Conservation (phyloP, 441 rosid species). For the Codiaeum variegatum region DNA sequence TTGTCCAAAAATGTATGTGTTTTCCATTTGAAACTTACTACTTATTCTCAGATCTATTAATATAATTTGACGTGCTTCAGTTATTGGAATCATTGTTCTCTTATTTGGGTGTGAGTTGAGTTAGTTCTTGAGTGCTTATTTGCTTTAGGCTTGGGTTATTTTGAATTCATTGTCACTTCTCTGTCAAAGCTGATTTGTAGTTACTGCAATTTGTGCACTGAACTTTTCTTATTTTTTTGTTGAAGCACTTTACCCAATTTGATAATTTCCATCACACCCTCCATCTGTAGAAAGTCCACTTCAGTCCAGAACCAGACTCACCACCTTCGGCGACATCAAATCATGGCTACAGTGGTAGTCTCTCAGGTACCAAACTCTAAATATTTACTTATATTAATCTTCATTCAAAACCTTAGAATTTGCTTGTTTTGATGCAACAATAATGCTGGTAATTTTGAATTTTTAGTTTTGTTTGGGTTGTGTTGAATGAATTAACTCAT, state of each 20-base stretch:
- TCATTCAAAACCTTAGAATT: too few species aligned
- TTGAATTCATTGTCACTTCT: background rate
- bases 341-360: too few species aligned
- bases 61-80: background rate
- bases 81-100: background rate
- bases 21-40: background rate
- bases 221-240: background rate
- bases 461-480: too few species aligned
- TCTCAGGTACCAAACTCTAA: too few species aligned
- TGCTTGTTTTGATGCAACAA: too few species aligned
- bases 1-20: conserved; percentile 8
- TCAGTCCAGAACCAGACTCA: too few species aligned
- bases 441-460: too few species aligned
- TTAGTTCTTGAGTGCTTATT: background rate
- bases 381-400: too few species aligned
- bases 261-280: too few species aligned
- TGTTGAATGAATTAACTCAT: too few species aligned
- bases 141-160: background rate
- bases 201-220: background rate
- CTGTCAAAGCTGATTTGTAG: conserved; percentile 4
- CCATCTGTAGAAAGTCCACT: too few species aligned
- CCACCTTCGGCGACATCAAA: too few species aligned
- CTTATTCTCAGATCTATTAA: background rate
- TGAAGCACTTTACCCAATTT: background rate
- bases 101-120: background rate